A percentile compares a stretch with the other conserved stretches of the same genome.
Conservation (phyloP, 2,329 filamentous ascomycete species). For the Hymenoscyphus scutula region DNA sequence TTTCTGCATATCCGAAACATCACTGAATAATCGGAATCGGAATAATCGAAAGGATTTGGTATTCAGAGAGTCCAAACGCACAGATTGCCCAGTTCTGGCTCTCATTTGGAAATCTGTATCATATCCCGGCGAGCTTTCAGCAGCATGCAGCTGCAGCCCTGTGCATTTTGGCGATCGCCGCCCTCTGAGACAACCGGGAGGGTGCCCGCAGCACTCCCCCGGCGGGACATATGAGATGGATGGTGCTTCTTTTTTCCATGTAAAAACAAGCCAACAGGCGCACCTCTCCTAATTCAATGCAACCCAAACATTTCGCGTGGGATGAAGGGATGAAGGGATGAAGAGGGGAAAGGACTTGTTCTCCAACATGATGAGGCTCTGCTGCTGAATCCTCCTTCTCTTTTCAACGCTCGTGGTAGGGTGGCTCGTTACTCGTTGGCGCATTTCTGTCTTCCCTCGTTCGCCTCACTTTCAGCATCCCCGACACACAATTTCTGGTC, state of each 20-base stretch:
- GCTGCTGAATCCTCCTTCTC: not conserved
- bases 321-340: no score
- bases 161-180: conserved; percentile 5
- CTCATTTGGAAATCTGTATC: not conserved
- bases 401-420: conserved; percentile 1
- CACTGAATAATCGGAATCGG: not conserved
- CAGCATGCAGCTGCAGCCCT: conserved; percentile 6
- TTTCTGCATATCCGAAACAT: not conserved
- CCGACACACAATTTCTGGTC: conserved; percentile 4
- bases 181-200: not conserved
- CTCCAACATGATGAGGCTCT: conserved; percentile 4
- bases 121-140: not conserved
- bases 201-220: not conserved
- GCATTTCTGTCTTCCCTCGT: conserved; percentile 6
- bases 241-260: not conserved
- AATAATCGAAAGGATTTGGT: not conserved
- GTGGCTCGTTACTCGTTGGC: conserved; percentile 2
- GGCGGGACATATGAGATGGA: not conserved
- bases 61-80: not conserved
- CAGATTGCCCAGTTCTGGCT: not conserved
- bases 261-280: not conserved
- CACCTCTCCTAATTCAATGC: conserved; percentile 1
- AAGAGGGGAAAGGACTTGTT: conserved; percentile 4
- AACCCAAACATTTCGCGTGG: not conserved
- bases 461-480: conserved; percentile 12